Base-by-base conservation (phyloP, 2,329 filamentous ascomycete species). In the Clarireedia homoeocarpa region DNA sequence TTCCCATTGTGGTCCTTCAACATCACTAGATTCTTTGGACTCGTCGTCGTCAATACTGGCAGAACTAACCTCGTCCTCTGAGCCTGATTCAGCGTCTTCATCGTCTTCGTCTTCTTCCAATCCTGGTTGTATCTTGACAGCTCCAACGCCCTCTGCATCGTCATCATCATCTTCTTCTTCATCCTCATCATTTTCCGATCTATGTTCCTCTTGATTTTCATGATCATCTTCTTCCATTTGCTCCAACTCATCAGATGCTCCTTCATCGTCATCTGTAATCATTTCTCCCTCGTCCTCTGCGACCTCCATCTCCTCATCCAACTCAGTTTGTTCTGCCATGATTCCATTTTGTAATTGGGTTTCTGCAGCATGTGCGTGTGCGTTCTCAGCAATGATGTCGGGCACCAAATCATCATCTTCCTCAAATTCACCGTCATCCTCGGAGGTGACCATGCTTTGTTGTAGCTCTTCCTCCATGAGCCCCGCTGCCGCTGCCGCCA, bases 21-120 rank as follows among this genome's bases (percentile, higher is more conserved):
- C 82, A 53, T 80, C 81, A 27, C 75, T 79, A 60, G 83, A 80
- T 10, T 70, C 73, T 27, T 77, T 77, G 1, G 80, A 84, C 42
- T 81, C 81, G 9, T 64, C 66, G 6, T 64, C 67, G n/a, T 55
- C 62, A 49, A 56, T 51, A 55, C 62, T 66, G 17, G 57, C 64
- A 48, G 62, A 64, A 52, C 49, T 53, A 36, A 64, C 68, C 44
- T 65, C 65, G 34, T 67, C 64, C 10, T 68, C 63, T 24, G 60
- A 61, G n/a, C 53, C 60, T 34, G 61, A 61, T 20, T 68, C 64
- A 24, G 70, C 72, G 17, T 70, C 71, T 55, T 71, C 71, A 57
- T 73, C 69, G 17, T 75, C 72, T 34, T 73, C 68, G 10, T 66
- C 64, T 15, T 66, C 64, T 17, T 58, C 40, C 36, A 60, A 47